Conservation (phyloP, 169 alveolate genomes). For the Besnoitia besnoiti region DNA sequence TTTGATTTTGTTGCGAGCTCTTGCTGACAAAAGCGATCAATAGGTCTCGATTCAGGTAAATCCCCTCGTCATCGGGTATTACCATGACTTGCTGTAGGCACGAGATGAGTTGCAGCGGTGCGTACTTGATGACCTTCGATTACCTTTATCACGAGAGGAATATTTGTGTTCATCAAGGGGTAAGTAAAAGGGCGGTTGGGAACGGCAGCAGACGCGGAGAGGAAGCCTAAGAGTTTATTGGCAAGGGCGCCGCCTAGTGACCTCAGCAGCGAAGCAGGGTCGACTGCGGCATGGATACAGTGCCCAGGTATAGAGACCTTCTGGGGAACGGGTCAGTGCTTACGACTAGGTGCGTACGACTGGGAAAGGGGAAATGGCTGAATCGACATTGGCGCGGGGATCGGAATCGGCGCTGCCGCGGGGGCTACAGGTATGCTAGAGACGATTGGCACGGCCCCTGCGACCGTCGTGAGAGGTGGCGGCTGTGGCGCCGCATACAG, state of each 20-base stretch:
- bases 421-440: background rate
- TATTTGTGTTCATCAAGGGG: constrained; percentile 1
- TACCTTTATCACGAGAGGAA: constrained; percentile 10
- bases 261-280: background rate
- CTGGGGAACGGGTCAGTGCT: background rate
- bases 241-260: background rate
- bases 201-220: background rate
- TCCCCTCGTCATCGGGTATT: background rate
- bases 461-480: background rate
- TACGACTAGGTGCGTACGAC: background rate
- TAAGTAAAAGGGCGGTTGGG: constrained; percentile 10
- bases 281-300: background rate
- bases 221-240: background rate
- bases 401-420: background rate
- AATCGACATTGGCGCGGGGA: constrained; percentile 18
- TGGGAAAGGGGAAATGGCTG: constrained; percentile 9
- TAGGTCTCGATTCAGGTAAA: background rate
- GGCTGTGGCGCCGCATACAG: background rate
- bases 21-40: background rate
- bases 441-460: background rate
- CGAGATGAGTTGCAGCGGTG: background rate
- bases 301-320: background rate
- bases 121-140: background rate
- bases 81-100: constrained; percentile 6
- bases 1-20: background rate